phyloP scores from a whole-genome alignment of 1,139 yeast species.

The Yamadazyma blattariae region DNA sequence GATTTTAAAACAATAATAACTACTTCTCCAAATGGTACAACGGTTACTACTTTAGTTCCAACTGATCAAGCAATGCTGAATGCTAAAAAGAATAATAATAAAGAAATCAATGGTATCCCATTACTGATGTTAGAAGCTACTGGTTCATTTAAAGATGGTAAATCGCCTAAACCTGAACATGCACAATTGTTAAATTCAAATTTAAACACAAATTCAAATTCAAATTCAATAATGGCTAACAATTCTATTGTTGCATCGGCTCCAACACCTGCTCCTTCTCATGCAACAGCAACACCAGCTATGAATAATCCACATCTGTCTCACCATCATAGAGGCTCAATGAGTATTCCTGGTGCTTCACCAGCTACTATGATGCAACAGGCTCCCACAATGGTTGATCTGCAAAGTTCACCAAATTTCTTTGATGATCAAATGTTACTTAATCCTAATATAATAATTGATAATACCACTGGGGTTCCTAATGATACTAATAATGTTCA shows the following conservation, averaged over 20 bases:
- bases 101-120: slow-evolving; percentile 78
- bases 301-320: too few species aligned
- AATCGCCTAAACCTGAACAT: slow-evolving; percentile 1
- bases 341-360: too few species aligned
- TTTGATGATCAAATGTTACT: slow-evolving; percentile 12
- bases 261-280: slow-evolving; percentile 4
- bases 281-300: too few species aligned
- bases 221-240: too few species aligned
- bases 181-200: too few species aligned
- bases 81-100: slow-evolving; percentile 41
- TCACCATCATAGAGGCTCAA: too few species aligned
- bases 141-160: slow-evolving; percentile 53
- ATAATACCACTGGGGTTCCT: background rate
- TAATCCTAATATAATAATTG: slow-evolving; percentile 12
- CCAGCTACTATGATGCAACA: too few species aligned
- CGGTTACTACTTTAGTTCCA: slow-evolving; percentile 84
- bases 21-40: slow-evolving; percentile 91
- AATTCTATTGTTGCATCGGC: too few species aligned
- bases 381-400: too few species aligned
- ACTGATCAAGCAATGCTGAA: slow-evolving; percentile 71
- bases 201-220: background rate
- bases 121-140: slow-evolving; percentile 77
- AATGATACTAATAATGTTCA: slow-evolving; percentile 5
- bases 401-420: slow-evolving; percentile 3
- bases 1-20: slow-evolving; percentile 83